Conservation (phyloP, 164 flowering plant genomes). For the Tinospora cordifolia region DNA sequence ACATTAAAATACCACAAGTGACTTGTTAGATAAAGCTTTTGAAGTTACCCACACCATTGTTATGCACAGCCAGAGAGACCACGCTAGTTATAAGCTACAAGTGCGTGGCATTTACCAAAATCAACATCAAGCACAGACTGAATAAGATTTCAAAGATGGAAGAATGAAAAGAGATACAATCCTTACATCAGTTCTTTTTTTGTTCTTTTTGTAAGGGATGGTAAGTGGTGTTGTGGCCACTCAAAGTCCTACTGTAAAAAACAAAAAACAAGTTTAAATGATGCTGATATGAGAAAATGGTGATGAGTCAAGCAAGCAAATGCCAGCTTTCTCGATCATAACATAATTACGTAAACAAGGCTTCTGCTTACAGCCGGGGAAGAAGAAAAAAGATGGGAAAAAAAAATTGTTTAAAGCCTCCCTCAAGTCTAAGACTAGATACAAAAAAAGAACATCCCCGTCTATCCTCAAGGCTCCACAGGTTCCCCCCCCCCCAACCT, state of each 20-base stretch:
- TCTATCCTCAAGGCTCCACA: neutral
- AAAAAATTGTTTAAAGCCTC: constrained; percentile 13
- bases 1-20: too few species aligned
- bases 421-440: constrained; percentile 1
- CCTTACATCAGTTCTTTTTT: neutral
- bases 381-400: neutral
- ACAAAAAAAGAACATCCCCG: constrained; percentile 5
- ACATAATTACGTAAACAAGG: constrained; percentile 22
- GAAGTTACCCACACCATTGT: too few species aligned
- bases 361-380: constrained; percentile 31
- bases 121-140: neutral
- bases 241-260: neutral
- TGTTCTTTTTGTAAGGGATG: neutral
- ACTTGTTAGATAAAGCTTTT: too few species aligned
- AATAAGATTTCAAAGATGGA: neutral
- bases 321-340: constrained; percentile 29
- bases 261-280: neutral
- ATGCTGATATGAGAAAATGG: neutral
- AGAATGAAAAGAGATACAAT: neutral
- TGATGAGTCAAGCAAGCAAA: constrained; percentile 16
- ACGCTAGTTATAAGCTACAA: too few species aligned
- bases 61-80: too few species aligned
- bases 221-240: neutral
- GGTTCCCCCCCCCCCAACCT: neutral
- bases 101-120: too few species aligned